Evolutionary conservation across 441 rosid species (phyloP), one percentile per base, ranked within the genome.

Genomic region (Gossypium davidsonii): DNA sequence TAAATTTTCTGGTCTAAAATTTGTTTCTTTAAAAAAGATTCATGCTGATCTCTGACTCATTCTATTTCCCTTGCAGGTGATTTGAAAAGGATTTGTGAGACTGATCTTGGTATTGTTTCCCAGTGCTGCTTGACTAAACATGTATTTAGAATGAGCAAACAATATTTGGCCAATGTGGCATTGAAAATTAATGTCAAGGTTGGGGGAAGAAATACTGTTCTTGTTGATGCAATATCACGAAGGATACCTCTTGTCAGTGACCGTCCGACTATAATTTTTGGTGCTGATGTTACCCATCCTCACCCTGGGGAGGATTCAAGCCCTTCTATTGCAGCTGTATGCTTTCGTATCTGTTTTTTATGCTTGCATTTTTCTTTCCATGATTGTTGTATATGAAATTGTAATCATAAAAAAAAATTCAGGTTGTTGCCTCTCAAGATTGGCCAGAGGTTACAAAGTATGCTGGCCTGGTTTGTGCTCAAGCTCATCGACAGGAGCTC

Each of bases 391-490:
- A 14, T 20, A 42, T 73, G 46, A 63, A n/a, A 28, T 60, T 44
- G 42, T 66, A 18, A 15, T 10, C 46, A 12, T 61, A 20, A 28
- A 55, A 1, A 34, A 21, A 28, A 34, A 25, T 74, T 49, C 77
- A 94, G 98, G 98, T 92, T 12, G 98, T 94, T 15, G 98, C 98
- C 25, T 94, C 98, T 28, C 98, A 94, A 86, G 98, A 94, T 63
- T 94, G 98, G 98, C 98, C 98, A 0, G 97, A 90, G 83, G 59
- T 94, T 26, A 94, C 97, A 0, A 94, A 94, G 62, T 94, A 94
- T 84, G 92, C 95, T 72, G 98, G 97, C 2, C 76, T 92, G 78
- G 98, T 94, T 69, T 91, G 93, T 76, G 98, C 98, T 56, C 98
- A 94, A 79, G 92, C 98, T 58, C 97, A 92, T 81, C 85, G 98